These are phyloP conservation scores for Phytophthora fragariaefolia DNA, from an alignment of 352 stramenopile species.

Conservation along the genomic window DNA sequence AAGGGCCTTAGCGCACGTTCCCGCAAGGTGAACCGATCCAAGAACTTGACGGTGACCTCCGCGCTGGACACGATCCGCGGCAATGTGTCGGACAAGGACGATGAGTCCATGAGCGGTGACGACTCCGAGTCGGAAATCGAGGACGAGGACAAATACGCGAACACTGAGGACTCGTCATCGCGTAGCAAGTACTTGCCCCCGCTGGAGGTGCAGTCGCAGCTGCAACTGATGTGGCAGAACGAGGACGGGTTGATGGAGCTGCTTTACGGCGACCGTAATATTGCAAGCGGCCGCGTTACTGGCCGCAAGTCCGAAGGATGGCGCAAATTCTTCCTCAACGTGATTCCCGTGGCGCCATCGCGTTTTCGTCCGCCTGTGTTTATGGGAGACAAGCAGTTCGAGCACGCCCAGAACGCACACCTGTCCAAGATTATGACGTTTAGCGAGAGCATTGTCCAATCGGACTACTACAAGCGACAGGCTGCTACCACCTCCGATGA, in stretches of 20 bases:
- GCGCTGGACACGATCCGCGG: conserved; percentile 84
- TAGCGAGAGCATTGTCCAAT: conserved; percentile 91
- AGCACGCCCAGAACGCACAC: conserved; percentile 98
- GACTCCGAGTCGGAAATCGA: conserved; percentile 83
- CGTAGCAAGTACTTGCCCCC: conserved; percentile 95
- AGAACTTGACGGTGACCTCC: conserved; percentile 84
- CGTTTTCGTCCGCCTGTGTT: conserved; percentile 98
- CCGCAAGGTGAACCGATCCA: conserved; percentile 83
- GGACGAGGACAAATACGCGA: conserved; percentile 68
- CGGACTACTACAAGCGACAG: conserved; percentile 69
- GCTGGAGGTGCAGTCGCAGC: conserved; percentile 95
- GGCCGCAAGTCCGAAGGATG: conserved; percentile 78
- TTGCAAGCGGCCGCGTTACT: conserved; percentile 65
- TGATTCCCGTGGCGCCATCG: conserved; percentile 97
- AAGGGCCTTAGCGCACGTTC: conserved; percentile 84
- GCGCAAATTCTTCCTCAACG: conserved; percentile 96
- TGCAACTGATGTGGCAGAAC: conserved; percentile 95
- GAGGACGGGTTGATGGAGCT: conserved; percentile 93
- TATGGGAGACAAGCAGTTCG: conserved; percentile 95
- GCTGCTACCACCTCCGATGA: conserved; percentile 57
- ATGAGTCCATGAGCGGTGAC: conserved; percentile 45
- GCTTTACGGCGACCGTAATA: conserved; percentile 90
- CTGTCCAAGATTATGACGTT: conserved; percentile 95
- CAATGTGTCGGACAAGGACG: conserved; percentile 65
- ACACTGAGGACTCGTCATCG: conserved; percentile 67